Evolutionary conservation across 495 filamentous ascomycete genomes (phyloP), one percentile per base, ranked within the genome.

Genomic region (Aspergillus olivimuriae): DNA sequence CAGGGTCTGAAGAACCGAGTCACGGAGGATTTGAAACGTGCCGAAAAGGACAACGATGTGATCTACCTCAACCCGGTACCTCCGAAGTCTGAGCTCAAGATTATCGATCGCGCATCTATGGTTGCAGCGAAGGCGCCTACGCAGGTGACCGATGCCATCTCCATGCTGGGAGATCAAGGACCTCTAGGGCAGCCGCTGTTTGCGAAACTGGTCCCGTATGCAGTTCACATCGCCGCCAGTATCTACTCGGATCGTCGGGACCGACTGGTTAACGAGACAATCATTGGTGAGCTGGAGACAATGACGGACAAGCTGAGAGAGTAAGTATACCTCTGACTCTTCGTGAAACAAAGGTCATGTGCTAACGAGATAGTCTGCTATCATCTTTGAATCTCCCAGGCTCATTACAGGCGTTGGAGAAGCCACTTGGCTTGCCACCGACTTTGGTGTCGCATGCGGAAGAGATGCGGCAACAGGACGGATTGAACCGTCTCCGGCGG

Each of bases 41-140:
- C 92, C 0, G 92, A 97, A 62, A 94, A 88, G 60, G 92, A 98
- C 55, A 98, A 98, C 50, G 88, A 98, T 63, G 63, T 94, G 36
- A 95, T 98, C 14, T 98, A 97, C 60, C 69, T 96, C 3, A 78
- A 75, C 40, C 74, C 84, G 1, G 88, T 96, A 1, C 89, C 92
- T 7, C 81, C 87, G 4, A 95, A 95, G 58, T 80, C 89, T 7
- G 89, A 94, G 55, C 75, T 98, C 20, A 87, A 84, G 58, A 79
- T 81, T 1, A 77, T 98, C 3, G 87, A 89, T 39, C 78, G 92
- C 41, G 91, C 89, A 0, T 81, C 79, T 40, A 96, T 98, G 92
- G 92, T 94, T 9, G 69, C 78, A 19, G 66, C 85, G 12, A 83
- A 84, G 39, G 75, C 89, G 8, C 87, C 92, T 8, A 83, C 83